Evolutionary conservation across 2,329 filamentous ascomycete species (phyloP).

Genomic region (Fusarium sp.): DNA sequence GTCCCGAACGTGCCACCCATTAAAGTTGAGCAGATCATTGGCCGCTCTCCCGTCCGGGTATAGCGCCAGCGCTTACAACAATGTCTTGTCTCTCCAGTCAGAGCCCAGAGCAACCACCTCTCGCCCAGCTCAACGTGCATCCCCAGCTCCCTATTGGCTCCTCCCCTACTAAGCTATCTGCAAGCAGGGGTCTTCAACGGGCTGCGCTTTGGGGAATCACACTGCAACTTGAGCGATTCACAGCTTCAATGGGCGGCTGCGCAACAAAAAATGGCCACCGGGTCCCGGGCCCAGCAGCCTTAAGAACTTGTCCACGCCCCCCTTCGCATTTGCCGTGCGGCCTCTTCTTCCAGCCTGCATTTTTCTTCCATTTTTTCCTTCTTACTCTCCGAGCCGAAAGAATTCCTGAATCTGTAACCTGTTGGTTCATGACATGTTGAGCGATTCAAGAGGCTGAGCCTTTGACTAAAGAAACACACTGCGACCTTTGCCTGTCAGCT

Average conservation of each 20-base stretch:
- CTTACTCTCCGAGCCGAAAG: conserved; percentile 28
- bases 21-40: conserved; percentile 29
- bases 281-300: conserved; percentile 29
- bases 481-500: conserved; percentile 7
- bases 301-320: conserved; percentile 47
- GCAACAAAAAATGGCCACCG: conserved; percentile 26
- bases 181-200: conserved; percentile 37
- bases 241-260: conserved; percentile 41
- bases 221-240: conserved; percentile 27
- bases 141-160: conserved; percentile 35
- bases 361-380: conserved; percentile 16
- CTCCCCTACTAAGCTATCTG: conserved; percentile 21
- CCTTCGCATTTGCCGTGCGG: conserved; percentile 31
- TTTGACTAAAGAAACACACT: conserved; percentile 7
- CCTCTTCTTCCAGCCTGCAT: conserved; percentile 24
- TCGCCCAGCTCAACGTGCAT: conserved; percentile 22
- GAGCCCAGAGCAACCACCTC: conserved; percentile 8
- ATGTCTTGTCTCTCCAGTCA: conserved; percentile 39
- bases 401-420: background rate
- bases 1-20: background rate
- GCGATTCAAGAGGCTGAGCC: conserved; percentile 37
- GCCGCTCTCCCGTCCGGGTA: conserved; percentile 19
- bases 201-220: conserved; percentile 44
- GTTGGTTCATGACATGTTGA: conserved; percentile 32
- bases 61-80: conserved; percentile 47